Evolutionary conservation across 1,284 basidiomycete genomes (phyloP).

Genomic region (Anthracocystis panici-leucophaei): DNA sequence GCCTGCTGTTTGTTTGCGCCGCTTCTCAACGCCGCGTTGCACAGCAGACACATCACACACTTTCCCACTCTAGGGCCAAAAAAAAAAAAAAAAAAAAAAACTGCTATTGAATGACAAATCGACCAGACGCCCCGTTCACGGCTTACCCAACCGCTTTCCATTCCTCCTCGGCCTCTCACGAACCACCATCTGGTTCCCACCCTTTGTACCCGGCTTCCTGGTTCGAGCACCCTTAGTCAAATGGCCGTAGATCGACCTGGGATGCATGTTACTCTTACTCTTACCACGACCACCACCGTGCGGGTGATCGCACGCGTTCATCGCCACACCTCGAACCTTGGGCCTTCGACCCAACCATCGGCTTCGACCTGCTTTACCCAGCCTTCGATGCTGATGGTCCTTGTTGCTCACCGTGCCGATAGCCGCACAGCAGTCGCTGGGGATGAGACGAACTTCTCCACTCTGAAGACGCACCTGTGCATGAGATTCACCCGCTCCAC

Average conservation of each 20-base stretch:
- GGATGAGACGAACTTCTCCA: constrained; percentile 89
- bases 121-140: constrained; percentile 9
- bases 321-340: constrained; percentile 93
- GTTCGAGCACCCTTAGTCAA: constrained; percentile 91
- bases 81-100: no score
- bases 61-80: no score
- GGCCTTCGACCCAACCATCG: constrained; percentile 91
- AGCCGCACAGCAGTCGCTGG: constrained; percentile 86
- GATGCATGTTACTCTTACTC: constrained; percentile 83
- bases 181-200: constrained; percentile 95
- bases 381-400: constrained; percentile 83
- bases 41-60: not conserved
- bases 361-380: constrained; percentile 91
- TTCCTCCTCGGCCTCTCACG: constrained; percentile 86
- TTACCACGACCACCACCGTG: constrained; percentile 98
- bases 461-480: constrained; percentile 88
- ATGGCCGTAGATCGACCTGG: constrained; percentile 83
- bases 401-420: constrained; percentile 93
- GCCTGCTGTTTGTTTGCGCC: no score
- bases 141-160: constrained; percentile 74
- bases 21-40: no score
- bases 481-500: constrained; percentile 73
- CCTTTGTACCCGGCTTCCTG: constrained; percentile 83
- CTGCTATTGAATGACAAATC: not conserved
- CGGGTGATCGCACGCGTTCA: constrained; percentile 97